Evolutionary conservation across 352 stramenopile species (phyloP).

Genomic region (Saprolegnia diclina): DNA sequence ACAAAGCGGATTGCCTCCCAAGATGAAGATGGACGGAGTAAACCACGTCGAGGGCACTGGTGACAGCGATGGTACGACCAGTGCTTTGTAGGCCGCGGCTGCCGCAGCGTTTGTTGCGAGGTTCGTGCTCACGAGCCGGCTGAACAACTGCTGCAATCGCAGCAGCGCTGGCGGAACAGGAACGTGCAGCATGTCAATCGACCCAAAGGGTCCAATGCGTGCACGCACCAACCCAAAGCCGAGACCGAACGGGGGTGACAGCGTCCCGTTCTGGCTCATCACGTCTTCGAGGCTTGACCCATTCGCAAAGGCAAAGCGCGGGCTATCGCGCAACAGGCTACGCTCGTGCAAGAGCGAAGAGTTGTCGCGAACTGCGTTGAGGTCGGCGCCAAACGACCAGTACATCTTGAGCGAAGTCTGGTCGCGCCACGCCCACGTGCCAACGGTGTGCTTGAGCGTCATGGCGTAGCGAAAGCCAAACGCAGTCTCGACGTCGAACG

Average conservation of each 20-base stretch:
- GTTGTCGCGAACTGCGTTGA: background rate
- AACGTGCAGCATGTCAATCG: conserved; percentile 11
- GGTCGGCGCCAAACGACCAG: conserved; percentile 1
- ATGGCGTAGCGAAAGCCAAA: background rate
- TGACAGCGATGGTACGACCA: background rate
- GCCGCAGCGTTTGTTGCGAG: background rate
- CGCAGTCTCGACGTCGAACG: conserved; percentile 2
- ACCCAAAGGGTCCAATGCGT: conserved; percentile 9
- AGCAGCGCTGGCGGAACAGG: background rate
- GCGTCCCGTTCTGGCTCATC: background rate
- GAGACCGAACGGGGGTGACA: background rate
- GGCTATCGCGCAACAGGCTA: background rate
- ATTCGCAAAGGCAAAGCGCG: conserved; percentile 16
- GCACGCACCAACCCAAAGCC: background rate
- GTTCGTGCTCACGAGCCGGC: background rate
- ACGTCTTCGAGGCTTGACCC: background rate
- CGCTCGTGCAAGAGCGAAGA: background rate
- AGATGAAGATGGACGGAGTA: background rate
- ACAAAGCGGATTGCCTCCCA: background rate
- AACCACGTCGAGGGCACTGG: background rate
- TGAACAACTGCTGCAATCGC: background rate
- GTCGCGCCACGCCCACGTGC: background rate
- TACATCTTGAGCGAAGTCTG: conserved; percentile 23
- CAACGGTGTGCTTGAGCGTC: background rate
- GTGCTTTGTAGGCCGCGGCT: background rate